Conservation (phyloP, 2,329 filamentous ascomycete species). For the Neopestalotiopsis sp. region DNA sequence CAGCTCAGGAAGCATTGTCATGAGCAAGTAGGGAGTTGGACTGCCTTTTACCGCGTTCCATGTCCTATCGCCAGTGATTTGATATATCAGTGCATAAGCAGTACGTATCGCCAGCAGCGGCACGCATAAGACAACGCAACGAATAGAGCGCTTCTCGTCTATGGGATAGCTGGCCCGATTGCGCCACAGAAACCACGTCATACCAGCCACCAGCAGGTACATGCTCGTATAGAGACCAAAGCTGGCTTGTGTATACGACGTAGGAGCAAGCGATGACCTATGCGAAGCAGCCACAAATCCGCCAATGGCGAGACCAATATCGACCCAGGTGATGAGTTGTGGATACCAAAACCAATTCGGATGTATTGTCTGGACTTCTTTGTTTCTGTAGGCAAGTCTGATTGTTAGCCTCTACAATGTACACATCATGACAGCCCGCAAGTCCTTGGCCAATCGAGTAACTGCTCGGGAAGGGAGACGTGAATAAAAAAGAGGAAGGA, state of each 20-base stretch:
- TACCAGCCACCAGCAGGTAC: conserved; percentile 23
- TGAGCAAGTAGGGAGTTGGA: too few relatives aligned
- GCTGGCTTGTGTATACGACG: conserved; percentile 22
- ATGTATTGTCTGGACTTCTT: conserved; percentile 17
- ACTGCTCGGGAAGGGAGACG: too few relatives aligned
- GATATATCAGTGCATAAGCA: too few relatives aligned
- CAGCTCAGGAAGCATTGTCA: too few relatives aligned
- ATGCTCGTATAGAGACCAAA: conserved; percentile 24
- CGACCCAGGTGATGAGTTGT: conserved; percentile 27
- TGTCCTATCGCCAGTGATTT: too few relatives aligned
- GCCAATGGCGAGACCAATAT: conserved; percentile 26
- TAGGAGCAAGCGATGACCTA: conserved; percentile 22
- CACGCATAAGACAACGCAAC: conserved; percentile 20
- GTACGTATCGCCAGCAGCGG: too few relatives aligned
- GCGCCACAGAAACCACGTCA: conserved; percentile 19
- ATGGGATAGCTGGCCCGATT: conserved; percentile 15
- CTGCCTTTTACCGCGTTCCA: too few relatives aligned
- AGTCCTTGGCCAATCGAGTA: too few relatives aligned
- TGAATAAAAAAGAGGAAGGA: too few relatives aligned
- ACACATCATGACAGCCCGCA: too few relatives aligned
- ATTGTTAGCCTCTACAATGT: too few relatives aligned
- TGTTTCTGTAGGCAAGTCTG: conserved; percentile 15
- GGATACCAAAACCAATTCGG: conserved; percentile 23
- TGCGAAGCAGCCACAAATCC: conserved; percentile 23
- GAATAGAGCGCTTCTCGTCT: conserved; percentile 18